A percentile compares a stretch with the other conserved stretches of the same genome.
Evolutionary conservation across 306 rosid species (phyloP).

Genomic region (Prunus dulcis): DNA sequence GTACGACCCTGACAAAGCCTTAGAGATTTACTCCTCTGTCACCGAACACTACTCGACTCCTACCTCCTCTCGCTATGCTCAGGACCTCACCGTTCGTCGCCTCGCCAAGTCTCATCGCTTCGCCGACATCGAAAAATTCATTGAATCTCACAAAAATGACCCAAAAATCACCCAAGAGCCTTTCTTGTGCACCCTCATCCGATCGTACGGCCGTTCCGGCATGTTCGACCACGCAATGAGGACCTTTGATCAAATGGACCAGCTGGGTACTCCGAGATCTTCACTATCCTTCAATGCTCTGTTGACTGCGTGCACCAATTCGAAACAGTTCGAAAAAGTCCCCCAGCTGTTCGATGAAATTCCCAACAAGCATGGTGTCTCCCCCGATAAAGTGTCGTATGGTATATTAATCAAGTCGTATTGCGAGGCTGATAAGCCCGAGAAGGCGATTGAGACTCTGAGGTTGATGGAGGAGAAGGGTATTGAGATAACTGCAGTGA

Average conservation of each 20-base stretch:
- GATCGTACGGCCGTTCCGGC: conserved; percentile 60
- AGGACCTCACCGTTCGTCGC: conserved; percentile 61
- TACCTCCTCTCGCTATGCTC: conserved; percentile 50
- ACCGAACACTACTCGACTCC: conserved; percentile 44
- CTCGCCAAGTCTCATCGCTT: conserved; percentile 57
- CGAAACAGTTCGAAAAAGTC: conserved; percentile 38
- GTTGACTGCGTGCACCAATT: conserved; percentile 39
- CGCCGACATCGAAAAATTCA: conserved; percentile 47
- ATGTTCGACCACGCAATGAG: conserved; percentile 59
- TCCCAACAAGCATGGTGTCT: conserved; percentile 36
- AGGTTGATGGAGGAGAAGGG: conserved; percentile 44
- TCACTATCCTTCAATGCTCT: conserved; percentile 56
- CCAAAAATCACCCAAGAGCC: conserved; percentile 56
- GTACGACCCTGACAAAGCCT: conserved; percentile 62
- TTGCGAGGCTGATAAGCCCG: conserved; percentile 39
- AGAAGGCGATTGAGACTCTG: conserved; percentile 36
- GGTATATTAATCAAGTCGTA: conserved; percentile 53
- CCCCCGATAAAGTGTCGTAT: conserved; percentile 50
- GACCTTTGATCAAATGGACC: conserved; percentile 54
- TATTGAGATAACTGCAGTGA: conserved; percentile 42
- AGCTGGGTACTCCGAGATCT: conserved; percentile 57
- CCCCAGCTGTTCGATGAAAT: conserved; percentile 53
- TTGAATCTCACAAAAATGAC: conserved; percentile 62
- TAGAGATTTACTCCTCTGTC: conserved; percentile 54
- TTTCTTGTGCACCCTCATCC: conserved; percentile 52